These are phyloP conservation scores for Thuja plicata DNA, from an alignment of 83 land plant genomes.

Conservation along the genomic window DNA sequence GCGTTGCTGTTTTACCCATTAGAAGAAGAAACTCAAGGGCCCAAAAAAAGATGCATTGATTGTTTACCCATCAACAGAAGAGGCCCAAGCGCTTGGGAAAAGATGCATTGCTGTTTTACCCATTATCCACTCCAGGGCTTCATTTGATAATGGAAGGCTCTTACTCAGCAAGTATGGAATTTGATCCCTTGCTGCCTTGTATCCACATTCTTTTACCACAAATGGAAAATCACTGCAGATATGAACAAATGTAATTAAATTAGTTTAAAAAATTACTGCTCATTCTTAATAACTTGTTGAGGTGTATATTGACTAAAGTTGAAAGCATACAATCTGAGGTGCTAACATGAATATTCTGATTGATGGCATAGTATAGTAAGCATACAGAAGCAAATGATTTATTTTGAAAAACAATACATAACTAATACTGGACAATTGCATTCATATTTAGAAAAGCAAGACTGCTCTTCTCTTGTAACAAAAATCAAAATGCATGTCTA, in stretches of 20 bases:
- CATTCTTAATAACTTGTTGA: background rate
- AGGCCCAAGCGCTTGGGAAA: constrained; percentile 36
- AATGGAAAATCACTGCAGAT: constrained; percentile 86
- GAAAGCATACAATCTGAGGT: background rate
- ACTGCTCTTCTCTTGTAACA: background rate
- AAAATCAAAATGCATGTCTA: no score
- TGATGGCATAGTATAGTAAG: background rate
- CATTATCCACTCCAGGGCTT: constrained; percentile 71
- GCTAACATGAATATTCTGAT: background rate
- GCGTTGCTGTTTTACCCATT: background rate
- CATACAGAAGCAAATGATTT: background rate
- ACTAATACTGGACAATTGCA: background rate
- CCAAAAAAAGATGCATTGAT: background rate
- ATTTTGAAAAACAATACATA: background rate
- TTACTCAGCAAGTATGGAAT: constrained; percentile 27
- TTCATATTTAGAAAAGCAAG: background rate
- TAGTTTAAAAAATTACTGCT: background rate
- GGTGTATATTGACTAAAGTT: background rate
- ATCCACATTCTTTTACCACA: constrained; percentile 78
- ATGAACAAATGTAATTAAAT: background rate
- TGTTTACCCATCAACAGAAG: background rate
- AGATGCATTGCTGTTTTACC: constrained; percentile 56
- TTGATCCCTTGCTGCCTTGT: constrained; percentile 58
- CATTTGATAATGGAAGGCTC: constrained; percentile 29
- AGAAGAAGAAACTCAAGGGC: background rate